Conservation (phyloP, 495 filamentous ascomycete species). For the Penicillium herquei region DNA sequence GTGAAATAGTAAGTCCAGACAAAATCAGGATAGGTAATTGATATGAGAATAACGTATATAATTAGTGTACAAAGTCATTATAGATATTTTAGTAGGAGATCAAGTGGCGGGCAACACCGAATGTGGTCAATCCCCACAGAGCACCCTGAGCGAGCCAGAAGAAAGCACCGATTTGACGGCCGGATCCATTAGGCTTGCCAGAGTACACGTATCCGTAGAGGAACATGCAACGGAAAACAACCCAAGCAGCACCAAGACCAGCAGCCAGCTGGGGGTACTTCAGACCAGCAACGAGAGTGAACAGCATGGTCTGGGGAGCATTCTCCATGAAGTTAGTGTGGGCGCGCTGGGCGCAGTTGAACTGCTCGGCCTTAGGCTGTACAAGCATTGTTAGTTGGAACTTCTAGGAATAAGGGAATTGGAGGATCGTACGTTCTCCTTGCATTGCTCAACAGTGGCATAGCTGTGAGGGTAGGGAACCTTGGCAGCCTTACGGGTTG, state of each 20-base stretch:
- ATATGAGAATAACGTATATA: background rate
- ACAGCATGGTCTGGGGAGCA: conserved; percentile 55
- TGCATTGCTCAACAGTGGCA: conserved; percentile 54
- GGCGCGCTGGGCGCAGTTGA: conserved; percentile 71
- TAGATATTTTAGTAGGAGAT: conserved; percentile 16
- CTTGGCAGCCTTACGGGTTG: conserved; percentile 52
- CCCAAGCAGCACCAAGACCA: conserved; percentile 55
- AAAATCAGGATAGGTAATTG: background rate
- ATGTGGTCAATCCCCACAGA: conserved; percentile 45
- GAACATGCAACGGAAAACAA: conserved; percentile 52
- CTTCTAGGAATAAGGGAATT: conserved; percentile 22
- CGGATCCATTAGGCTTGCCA: conserved; percentile 46
- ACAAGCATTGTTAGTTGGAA: background rate
- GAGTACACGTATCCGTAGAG: conserved; percentile 58
- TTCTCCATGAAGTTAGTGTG: conserved; percentile 73
- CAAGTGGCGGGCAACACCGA: conserved; percentile 39
- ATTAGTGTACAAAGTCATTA: background rate
- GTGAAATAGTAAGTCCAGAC: no score
- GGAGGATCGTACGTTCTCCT: conserved; percentile 45
- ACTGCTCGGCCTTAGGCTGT: conserved; percentile 44
- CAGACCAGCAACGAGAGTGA: conserved; percentile 55
- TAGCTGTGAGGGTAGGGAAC: conserved; percentile 65
- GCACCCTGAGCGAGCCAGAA: conserved; percentile 45
- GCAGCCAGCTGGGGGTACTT: conserved; percentile 56
- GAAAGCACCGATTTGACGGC: conserved; percentile 37